Percentiles rank a stretch among this genome's conserved stretches.
phyloP scores from a whole-genome alignment of 108 stramenopile genomes.

The Cyclotella cryptica region DNA sequence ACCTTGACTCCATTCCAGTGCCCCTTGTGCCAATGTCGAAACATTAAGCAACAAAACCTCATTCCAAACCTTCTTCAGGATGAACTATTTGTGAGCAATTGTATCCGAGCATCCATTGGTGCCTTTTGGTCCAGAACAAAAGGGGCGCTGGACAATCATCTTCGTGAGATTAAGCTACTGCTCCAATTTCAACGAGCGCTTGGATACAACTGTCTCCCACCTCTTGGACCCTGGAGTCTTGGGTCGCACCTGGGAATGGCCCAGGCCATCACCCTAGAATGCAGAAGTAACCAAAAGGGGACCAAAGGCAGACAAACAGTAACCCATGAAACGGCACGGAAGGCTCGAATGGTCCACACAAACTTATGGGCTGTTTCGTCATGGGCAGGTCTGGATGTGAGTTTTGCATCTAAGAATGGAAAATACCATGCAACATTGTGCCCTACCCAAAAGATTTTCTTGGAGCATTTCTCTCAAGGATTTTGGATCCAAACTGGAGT shows the following conservation, averaged over 20 bases:
- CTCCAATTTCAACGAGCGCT: background rate
- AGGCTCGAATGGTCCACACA: conserved; percentile 9
- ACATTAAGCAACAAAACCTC: conserved; percentile 8
- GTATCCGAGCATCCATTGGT: conserved; percentile 4
- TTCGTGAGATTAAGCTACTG: background rate
- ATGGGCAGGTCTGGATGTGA: background rate
- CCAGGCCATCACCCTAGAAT: background rate
- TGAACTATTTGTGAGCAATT: conserved; percentile 10
- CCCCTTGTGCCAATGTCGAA: conserved; percentile 18
- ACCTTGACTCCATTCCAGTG: conserved; percentile 14
- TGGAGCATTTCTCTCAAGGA: background rate
- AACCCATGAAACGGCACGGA: conserved; percentile 4
- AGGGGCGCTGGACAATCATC: background rate
- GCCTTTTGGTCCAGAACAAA: conserved; percentile 15
- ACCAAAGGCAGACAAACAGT: background rate
- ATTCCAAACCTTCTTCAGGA: conserved; percentile 2
- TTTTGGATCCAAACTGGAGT: background rate
- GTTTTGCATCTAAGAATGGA: background rate
- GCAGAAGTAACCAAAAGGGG: background rate
- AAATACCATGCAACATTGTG: background rate
- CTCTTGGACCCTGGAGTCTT: conserved; percentile 1
- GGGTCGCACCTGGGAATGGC: conserved; percentile 6
- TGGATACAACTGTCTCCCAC: background rate
- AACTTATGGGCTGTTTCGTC: conserved; percentile 9
- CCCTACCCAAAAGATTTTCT: background rate